Evolutionary conservation across 148 eudicot species (phyloP), one percentile per base, ranked within the genome.

Genomic region (Vaccinium vitisidaea): DNA sequence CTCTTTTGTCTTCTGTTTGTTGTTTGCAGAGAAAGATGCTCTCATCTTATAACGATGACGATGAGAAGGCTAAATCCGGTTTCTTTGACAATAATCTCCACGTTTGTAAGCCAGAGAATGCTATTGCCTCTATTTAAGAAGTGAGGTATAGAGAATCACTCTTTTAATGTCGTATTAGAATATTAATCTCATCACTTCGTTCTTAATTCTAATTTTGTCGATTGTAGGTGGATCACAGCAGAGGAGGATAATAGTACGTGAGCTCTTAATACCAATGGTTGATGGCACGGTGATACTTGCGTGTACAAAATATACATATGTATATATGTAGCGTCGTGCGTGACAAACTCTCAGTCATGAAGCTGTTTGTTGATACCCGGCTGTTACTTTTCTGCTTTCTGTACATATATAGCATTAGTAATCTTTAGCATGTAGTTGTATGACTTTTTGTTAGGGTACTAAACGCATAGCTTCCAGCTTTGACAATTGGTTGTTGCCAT

Each of bases 1-100:
- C 16, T 61, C 11, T 52, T 65, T 11, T 79, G 16, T 78, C 46
- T 59, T 36, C 53, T 63, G 46, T 46, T 11, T 67, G 32, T 83
- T 83, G 77, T 9, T 63, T 85, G 79, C 90, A 91, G 91, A 91
- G 85, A 82, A 86, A 84, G 81, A 75, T 89, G 77, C 50, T 89
- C n/a, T 88, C 86, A 19, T 89, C 90, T 27, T 86, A 88, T 76
- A 79, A 79, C 19, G 58, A 18, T 10, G 89, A 74, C 58, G 75
- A 59, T 30, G 90, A 77, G 83, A 79, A 87, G 79, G 87, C 71
- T 7, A 76, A 77, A 49, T 81, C 87, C 39, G 21, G 77, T 46
- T n/a, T 84, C 73, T 18, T 59, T 56, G 61, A 13, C 19, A 32
- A 27, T 77, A 27, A 65, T 21, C 50, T 83, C 63, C 84, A 73